phyloP scores from a whole-genome alignment of 208 protist genomes.

The Leishmania lainsoni region DNA sequence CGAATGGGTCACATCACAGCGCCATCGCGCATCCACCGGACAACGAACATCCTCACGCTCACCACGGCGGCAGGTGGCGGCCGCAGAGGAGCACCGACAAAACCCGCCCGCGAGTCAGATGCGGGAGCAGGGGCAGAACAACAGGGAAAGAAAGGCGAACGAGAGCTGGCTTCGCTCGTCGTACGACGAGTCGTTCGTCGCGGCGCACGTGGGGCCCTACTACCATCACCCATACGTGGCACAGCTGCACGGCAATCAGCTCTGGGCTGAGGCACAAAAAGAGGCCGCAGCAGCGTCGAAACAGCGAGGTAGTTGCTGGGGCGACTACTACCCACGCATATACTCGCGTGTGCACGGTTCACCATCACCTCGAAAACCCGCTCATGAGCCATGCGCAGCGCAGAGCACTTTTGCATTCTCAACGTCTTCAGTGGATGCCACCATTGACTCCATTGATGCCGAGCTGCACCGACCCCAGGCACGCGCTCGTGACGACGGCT shows the following conservation, averaged over 20 bases:
- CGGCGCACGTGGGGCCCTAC: background rate
- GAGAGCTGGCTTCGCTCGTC: background rate
- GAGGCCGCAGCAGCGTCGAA: constrained; percentile 12
- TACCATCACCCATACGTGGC: constrained; percentile 11
- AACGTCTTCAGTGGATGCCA: constrained; percentile 15
- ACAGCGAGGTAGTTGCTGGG: constrained; percentile 15
- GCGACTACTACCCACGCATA: constrained; percentile 5
- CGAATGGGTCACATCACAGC: background rate
- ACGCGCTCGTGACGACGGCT: background rate
- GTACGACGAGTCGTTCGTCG: background rate
- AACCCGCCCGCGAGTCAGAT: background rate
- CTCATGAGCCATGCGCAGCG: background rate
- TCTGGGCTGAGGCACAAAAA: constrained; percentile 12
- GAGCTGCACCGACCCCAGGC: constrained; percentile 14
- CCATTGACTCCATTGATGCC: constrained; percentile 12
- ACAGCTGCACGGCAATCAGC: constrained; percentile 17
- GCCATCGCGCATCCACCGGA: no score
- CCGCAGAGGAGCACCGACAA: background rate
- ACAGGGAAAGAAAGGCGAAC: background rate
- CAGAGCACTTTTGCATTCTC: background rate
- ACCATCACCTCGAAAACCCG: background rate
- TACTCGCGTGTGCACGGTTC: background rate
- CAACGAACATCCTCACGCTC: background rate
- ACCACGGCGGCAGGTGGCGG: background rate
- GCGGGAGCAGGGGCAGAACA: background rate